Conservation (phyloP, 805 yeast species). For the Lipomyces yamanashiensis region DNA sequence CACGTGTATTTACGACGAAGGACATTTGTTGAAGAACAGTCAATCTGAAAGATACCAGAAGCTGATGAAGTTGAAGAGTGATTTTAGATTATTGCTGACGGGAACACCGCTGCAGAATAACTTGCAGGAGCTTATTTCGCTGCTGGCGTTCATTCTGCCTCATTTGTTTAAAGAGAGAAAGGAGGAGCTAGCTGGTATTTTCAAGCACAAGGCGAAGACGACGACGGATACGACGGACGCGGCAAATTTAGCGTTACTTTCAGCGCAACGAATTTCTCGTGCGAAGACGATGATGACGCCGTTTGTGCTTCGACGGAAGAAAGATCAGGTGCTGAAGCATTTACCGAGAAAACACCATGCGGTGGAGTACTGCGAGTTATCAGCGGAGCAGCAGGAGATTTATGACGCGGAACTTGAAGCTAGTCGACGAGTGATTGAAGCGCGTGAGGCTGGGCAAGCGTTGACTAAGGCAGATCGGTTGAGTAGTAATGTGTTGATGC, state of each 20-base stretch:
- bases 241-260: constrained; percentile 75
- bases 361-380: constrained; percentile 68
- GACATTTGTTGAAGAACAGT: constrained; percentile 94
- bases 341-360: constrained; percentile 76
- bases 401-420: constrained; percentile 62
- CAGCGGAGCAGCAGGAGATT: constrained; percentile 56
- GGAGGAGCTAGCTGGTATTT: constrained; percentile 79
- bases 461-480: constrained; percentile 48
- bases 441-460: constrained; percentile 43
- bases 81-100: constrained; percentile 84
- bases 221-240: constrained; percentile 53
- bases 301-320: constrained; percentile 87
- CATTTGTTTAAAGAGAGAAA: constrained; percentile 73
- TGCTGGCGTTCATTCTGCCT: constrained; percentile 91
- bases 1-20: constrained; percentile 94
- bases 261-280: constrained; percentile 87
- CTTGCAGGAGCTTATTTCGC: constrained; percentile 83
- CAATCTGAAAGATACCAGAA: constrained; percentile 83
- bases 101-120: constrained; percentile 98
- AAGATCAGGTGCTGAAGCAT: constrained; percentile 88
- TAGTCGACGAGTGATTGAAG: constrained; percentile 43
- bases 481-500: constrained; percentile 79
- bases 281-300: constrained; percentile 99
- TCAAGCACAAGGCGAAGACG: constrained; percentile 85
- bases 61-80: constrained; percentile 80